A percentile compares a stretch with the other conserved stretches of the same genome.
phyloP scores from a whole-genome alignment of 208 protist species.

The Acanthamoeba culbertsoni region DNA sequence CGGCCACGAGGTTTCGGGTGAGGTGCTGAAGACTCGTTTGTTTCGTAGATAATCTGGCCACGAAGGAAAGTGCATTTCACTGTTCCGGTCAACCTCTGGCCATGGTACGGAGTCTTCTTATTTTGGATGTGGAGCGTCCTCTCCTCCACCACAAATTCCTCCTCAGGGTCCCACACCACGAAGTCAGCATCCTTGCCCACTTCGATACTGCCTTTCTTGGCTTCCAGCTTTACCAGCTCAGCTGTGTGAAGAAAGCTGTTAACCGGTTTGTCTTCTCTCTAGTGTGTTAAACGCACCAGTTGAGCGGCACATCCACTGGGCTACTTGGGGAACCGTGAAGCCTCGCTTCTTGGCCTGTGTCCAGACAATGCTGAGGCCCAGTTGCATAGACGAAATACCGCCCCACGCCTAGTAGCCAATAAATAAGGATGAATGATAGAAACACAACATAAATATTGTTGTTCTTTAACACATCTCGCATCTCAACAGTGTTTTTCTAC shows the following conservation, averaged over 20 bases:
- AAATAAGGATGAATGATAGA: too few species aligned
- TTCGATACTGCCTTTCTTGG: slow-evolving; percentile 69
- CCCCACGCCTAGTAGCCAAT: slow-evolving; percentile 65
- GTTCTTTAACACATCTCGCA: too few species aligned
- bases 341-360: slow-evolving; percentile 63
- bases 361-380: slow-evolving; percentile 71
- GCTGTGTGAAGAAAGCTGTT: neutral
- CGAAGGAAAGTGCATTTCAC: slow-evolving; percentile 62
- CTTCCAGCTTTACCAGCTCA: slow-evolving; percentile 64
- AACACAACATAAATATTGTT: too few species aligned
- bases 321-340: slow-evolving; percentile 14
- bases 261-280: neutral
- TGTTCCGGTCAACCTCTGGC: neutral
- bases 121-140: slow-evolving; percentile 53
- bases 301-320: slow-evolving; percentile 60
- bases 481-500: too few species aligned
- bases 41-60: slow-evolving; percentile 57
- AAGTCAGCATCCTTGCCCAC: slow-evolving; percentile 77
- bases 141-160: slow-evolving; percentile 56
- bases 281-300: neutral
- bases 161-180: slow-evolving; percentile 72
- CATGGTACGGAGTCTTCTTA: slow-evolving; percentile 64
- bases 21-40: neutral
- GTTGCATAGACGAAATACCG: slow-evolving; percentile 75
- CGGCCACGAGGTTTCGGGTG: neutral